A percentile compares a stretch with the other conserved stretches of the same genome.
phyloP scores from a whole-genome alignment of 2,329 filamentous ascomycete genomes.

The Calonectria honghensis region DNA sequence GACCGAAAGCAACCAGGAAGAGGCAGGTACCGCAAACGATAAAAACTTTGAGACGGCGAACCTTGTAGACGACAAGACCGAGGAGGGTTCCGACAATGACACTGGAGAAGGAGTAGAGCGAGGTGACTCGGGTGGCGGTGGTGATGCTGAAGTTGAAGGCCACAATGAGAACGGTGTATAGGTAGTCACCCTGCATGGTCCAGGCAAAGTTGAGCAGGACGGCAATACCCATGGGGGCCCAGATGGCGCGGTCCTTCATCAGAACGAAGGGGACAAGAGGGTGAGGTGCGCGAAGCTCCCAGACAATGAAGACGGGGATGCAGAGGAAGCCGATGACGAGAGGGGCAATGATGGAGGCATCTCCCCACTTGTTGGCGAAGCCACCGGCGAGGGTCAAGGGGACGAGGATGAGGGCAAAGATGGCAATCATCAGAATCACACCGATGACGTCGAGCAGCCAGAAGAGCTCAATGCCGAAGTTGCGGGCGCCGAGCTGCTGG shows the following conservation, averaged over 20 bases:
- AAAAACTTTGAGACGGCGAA: constrained; percentile 78
- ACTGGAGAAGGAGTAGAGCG: constrained; percentile 75
- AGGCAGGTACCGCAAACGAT: constrained; percentile 76
- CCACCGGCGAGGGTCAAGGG: constrained; percentile 69
- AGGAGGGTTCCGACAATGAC: constrained; percentile 75
- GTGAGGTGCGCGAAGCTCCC: constrained; percentile 68
- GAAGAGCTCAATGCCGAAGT: constrained; percentile 64
- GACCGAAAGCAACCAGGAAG: constrained; percentile 79
- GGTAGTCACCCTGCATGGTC: constrained; percentile 78
- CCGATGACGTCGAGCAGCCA: constrained; percentile 68
- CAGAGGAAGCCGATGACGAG: constrained; percentile 67
- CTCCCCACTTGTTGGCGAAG: constrained; percentile 61
- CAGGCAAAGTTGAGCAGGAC: constrained; percentile 74
- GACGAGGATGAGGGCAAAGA: constrained; percentile 67
- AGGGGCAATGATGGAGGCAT: constrained; percentile 64
- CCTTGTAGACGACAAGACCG: constrained; percentile 73
- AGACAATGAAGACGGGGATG: constrained; percentile 71
- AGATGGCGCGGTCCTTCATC: constrained; percentile 78
- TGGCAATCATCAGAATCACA: constrained; percentile 67
- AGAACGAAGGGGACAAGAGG: constrained; percentile 77
- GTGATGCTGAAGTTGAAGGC: constrained; percentile 75
- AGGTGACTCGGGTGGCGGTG: constrained; percentile 75
- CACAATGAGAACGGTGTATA: constrained; percentile 78
- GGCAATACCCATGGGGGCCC: constrained; percentile 77
- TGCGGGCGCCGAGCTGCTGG: constrained; percentile 57